Percentiles rank a stretch among this genome's conserved stretches.
Conservation (phyloP, 2,329 filamentous ascomycete genomes). For the Colletotrichum liaoningense region DNA sequence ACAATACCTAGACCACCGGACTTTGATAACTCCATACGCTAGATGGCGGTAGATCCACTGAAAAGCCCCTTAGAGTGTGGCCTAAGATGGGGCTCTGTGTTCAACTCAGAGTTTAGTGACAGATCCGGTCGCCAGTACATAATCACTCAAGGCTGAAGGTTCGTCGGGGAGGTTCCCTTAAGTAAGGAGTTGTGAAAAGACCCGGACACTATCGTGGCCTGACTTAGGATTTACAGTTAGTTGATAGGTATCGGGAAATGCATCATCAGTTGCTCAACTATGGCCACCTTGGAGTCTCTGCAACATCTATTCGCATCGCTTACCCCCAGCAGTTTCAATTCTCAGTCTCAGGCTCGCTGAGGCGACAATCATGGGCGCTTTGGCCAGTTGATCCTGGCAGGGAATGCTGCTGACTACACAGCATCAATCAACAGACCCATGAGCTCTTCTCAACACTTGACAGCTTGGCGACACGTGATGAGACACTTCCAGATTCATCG, state of each 20-base stretch:
- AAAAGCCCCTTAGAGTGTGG: background rate
- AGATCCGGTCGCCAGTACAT: background rate
- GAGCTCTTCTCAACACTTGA: conserved; percentile 1
- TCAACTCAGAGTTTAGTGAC: no score
- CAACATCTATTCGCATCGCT: no score
- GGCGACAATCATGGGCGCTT: background rate
- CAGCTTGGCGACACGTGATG: conserved; percentile 36
- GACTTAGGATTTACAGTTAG: background rate
- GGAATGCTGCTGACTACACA: conserved; percentile 21
- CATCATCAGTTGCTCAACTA: background rate
- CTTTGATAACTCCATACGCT: no score
- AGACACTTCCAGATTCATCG: conserved; percentile 35
- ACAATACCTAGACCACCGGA: no score
- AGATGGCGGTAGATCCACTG: no score
- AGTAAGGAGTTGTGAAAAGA: background rate
- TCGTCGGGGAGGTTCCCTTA: background rate
- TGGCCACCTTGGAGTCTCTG: background rate
- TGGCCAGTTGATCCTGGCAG: background rate
- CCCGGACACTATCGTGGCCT: no score
- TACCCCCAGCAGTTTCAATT: background rate
- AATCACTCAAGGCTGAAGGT: background rate
- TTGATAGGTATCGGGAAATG: background rate
- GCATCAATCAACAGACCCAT: conserved; percentile 6
- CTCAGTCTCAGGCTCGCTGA: background rate
- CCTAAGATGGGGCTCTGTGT: background rate